phyloP scores from a whole-genome alignment of 108 stramenopile genomes.

The Mediolabrus comicus region DNA sequence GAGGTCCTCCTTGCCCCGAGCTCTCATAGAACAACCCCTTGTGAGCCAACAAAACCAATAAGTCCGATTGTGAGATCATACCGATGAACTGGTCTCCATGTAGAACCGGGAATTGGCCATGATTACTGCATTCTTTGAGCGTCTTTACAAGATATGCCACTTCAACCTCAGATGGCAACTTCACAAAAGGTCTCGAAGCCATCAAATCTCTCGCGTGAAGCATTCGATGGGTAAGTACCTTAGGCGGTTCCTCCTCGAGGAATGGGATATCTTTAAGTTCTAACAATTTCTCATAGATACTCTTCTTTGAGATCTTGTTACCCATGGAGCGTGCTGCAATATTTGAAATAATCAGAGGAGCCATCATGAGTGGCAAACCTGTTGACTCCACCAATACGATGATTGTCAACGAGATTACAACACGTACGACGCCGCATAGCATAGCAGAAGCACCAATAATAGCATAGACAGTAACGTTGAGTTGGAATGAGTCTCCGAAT shows the following conservation, averaged over 20 bases:
- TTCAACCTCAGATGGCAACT: background rate
- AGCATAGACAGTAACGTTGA: slow-evolving; percentile 60
- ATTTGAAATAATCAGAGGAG: slow-evolving; percentile 74
- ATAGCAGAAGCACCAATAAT: slow-evolving; percentile 81
- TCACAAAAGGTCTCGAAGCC: background rate
- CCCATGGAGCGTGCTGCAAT: slow-evolving; percentile 69
- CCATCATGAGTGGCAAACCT: slow-evolving; percentile 73
- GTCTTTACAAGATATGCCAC: background rate
- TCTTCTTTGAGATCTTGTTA: slow-evolving; percentile 58
- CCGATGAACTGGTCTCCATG: background rate
- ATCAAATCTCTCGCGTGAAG: slow-evolving; percentile 6
- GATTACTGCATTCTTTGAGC: background rate
- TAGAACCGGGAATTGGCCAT: background rate
- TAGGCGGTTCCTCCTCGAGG: slow-evolving; percentile 38
- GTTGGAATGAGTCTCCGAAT: slow-evolving; percentile 1
- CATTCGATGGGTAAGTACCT: background rate
- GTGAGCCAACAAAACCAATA: background rate
- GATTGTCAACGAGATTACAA: slow-evolving; percentile 84
- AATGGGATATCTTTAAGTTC: slow-evolving; percentile 32
- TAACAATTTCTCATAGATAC: slow-evolving; percentile 79
- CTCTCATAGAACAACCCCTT: background rate
- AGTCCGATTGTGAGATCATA: background rate
- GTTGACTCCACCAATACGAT: slow-evolving; percentile 83
- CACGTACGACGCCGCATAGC: slow-evolving; percentile 79
- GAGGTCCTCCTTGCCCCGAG: background rate